Base-by-base conservation (phyloP, 352 stramenopile species). In the Pythium aristosporum region DNA sequence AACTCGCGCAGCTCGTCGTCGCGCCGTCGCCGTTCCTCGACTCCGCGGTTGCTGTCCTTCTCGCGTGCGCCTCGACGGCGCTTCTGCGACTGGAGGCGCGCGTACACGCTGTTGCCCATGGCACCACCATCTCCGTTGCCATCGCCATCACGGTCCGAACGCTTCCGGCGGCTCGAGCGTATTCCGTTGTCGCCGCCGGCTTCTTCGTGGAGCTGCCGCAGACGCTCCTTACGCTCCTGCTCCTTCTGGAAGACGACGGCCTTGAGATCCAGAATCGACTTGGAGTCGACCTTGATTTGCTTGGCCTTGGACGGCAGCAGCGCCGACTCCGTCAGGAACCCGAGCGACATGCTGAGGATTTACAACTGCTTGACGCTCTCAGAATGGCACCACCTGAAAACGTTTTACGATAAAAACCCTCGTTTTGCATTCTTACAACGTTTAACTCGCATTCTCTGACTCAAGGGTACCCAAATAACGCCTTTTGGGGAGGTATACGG, bases 241-340 rank as follows among this genome's bases (percentile, higher is more conserved):
- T 92, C 82, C 62, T 94, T 94, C 66, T 89, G 74, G 52, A 86
- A 95, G 13, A 95, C 83, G 20, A 92, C 72, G 1, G 87, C 85
- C 55, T 91, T 91, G 54, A 96, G 75, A 39, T 91, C 88, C 20
- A 96, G 72, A 44, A 95, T 71, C 34, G 84, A 94, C 71, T 91
- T 91, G 69, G 73, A 70, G 67, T 94, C 88, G 23, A 96, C 84
- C 48, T 91, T 87, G 72, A 96, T 95, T 52, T 80, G 57, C 76
- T 95, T 97, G 25, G 84, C 88, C 73, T 96, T 96, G 64, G 87
- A 95, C 65, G 88, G 90, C 73, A 97, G 73, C 44, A 97, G 85
- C 57, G 90, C 90, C 59, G 85, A 96, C 80, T 97, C 88, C 4
- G 90, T 96, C n/a, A 97, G 69, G 72, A 96, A 97, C 47, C 90